Evolutionary conservation across 345 rosid species (phyloP).

Genomic region (Trapa bicornis): DNA sequence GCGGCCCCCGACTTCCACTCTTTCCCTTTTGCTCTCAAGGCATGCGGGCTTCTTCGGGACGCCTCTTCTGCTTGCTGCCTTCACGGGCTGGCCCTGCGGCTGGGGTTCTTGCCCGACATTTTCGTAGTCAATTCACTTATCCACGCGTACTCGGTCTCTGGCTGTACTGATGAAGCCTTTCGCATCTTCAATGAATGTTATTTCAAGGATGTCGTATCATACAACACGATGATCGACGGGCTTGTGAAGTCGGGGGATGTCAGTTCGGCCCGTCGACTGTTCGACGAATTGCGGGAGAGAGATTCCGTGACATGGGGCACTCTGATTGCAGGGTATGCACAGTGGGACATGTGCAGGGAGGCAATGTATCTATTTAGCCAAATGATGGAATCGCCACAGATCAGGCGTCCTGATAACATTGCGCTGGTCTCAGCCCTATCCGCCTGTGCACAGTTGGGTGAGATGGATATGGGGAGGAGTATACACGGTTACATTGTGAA

Average conservation of each 20-base stretch:
- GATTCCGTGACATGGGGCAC: constrained; percentile 67
- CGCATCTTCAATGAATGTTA: constrained; percentile 41
- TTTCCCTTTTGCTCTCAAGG: constrained; percentile 54
- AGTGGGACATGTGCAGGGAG: constrained; percentile 22
- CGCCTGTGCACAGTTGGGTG: constrained; percentile 63
- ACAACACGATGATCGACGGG: constrained; percentile 49
- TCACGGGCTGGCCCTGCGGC: constrained; percentile 39
- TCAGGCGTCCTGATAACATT: constrained; percentile 29
- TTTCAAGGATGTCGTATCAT: constrained; percentile 43
- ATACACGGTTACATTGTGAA: constrained; percentile 29
- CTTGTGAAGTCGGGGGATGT: constrained; percentile 40
- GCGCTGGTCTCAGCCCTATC: constrained; percentile 69
- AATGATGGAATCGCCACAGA: constrained; percentile 29
- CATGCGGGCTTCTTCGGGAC: constrained; percentile 31
- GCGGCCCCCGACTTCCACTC: constrained; percentile 49
- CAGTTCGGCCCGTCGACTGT: constrained; percentile 32
- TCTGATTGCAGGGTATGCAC: constrained; percentile 51
- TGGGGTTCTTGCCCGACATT: constrained; percentile 44
- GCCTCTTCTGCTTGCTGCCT: constrained; percentile 21
- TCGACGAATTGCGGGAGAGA: constrained; percentile 43
- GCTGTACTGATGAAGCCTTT: constrained; percentile 18
- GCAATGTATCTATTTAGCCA: constrained; percentile 35
- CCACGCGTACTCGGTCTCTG: constrained; percentile 15
- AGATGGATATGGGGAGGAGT: constrained; percentile 37
- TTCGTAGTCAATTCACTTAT: constrained; percentile 42